These are phyloP conservation scores for Athelia psychrophila DNA, from an alignment of 1,284 basidiomycete species.

Conservation along the genomic window DNA sequence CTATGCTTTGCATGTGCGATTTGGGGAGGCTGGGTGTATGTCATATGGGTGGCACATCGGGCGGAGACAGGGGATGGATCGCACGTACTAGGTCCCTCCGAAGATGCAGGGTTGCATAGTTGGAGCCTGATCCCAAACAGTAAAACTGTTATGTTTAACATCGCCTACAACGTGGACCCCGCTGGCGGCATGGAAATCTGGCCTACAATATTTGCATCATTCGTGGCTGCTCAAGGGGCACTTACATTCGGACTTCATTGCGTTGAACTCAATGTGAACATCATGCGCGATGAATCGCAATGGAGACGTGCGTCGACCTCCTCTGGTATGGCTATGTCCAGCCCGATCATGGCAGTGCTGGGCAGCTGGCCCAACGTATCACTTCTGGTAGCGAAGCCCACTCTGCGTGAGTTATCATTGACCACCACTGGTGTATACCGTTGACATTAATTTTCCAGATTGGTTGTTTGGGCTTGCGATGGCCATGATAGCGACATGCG, in stretches of 20 bases:
- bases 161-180: too few relatives aligned
- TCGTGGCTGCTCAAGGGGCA: conserved; percentile 18
- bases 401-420: neutral
- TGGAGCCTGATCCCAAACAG: too few relatives aligned
- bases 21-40: neutral
- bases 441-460: conserved; percentile 11
- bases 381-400: neutral
- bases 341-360: conserved; percentile 19
- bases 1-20: neutral
- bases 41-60: neutral
- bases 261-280: conserved; percentile 24
- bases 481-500: conserved; percentile 9
- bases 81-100: too few relatives aligned
- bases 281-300: conserved; percentile 21
- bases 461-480: conserved; percentile 32
- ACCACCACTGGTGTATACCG: conserved; percentile 16
- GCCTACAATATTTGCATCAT: too few relatives aligned
- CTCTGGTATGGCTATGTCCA: conserved; percentile 11
- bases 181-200: too few relatives aligned
- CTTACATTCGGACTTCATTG: conserved; percentile 27
- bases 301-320: conserved; percentile 20
- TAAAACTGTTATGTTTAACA: too few relatives aligned
- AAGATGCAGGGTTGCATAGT: too few relatives aligned
- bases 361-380: conserved; percentile 5
- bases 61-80: too few relatives aligned